phyloP scores from a whole-genome alignment of 148 eudicot species.

The Fagopyrum homotropicum region DNA sequence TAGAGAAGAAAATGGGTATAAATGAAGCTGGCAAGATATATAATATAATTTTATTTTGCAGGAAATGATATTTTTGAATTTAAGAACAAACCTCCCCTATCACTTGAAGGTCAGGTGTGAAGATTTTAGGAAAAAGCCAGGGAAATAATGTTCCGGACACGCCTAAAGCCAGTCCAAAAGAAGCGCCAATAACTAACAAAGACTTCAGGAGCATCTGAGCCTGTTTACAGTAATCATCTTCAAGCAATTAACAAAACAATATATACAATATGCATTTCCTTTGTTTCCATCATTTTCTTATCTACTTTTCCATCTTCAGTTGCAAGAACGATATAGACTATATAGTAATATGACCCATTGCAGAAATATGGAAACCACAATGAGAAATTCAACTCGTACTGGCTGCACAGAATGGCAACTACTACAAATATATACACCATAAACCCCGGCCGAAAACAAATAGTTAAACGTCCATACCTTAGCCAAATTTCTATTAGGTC shows the following conservation, averaged over 20 bases:
- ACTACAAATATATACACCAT: neutral
- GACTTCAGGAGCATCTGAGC: slow-evolving; percentile 69
- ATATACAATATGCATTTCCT: neutral
- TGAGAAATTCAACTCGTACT: neutral
- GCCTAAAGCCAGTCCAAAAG: slow-evolving; percentile 62
- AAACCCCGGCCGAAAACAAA: neutral
- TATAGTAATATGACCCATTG: neutral
- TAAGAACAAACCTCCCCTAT: slow-evolving; percentile 57
- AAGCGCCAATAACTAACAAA: slow-evolving; percentile 63
- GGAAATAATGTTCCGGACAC: slow-evolving; percentile 62
- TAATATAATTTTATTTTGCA: neutral
- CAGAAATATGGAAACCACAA: neutral
- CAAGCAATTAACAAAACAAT: slow-evolving; percentile 1
- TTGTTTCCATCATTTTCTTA: neutral
- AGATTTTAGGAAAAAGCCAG: slow-evolving; percentile 66
- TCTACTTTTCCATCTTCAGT: neutral
- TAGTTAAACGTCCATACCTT: slow-evolving; percentile 42
- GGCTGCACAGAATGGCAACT: slow-evolving; percentile 1
- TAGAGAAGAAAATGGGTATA: neutral
- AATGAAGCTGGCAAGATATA: neutral
- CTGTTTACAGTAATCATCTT: slow-evolving; percentile 30
- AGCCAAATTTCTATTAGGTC: slow-evolving; percentile 58
- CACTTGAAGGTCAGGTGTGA: slow-evolving; percentile 70
- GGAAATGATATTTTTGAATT: neutral
- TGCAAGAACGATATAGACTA: neutral